phyloP scores from a whole-genome alignment of 116 monocot genomes.

The Iris pallida region DNA sequence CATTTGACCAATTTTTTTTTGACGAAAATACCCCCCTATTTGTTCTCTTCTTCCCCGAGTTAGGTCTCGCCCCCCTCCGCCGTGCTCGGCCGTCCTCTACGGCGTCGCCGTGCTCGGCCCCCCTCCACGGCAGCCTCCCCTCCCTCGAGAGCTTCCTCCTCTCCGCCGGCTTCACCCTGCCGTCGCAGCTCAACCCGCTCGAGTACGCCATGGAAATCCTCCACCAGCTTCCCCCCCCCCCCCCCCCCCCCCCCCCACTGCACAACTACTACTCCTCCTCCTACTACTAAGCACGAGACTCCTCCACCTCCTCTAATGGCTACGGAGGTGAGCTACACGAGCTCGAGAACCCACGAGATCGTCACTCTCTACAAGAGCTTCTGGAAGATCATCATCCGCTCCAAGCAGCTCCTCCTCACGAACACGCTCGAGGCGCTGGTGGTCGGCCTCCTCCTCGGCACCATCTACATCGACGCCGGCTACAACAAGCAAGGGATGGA shows the following conservation, averaged over 20 bases:
- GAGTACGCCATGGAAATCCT: slow-evolving; percentile 86
- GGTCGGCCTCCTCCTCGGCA: slow-evolving; percentile 75
- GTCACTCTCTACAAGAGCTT: slow-evolving; percentile 43
- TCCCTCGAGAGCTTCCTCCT: slow-evolving; percentile 55
- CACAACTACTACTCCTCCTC: background rate
- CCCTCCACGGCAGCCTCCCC: slow-evolving; percentile 62
- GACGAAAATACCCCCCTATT: too few relatives aligned
- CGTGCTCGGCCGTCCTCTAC: too few relatives aligned
- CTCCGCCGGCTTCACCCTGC: slow-evolving; percentile 46
- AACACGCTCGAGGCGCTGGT: slow-evolving; percentile 69
- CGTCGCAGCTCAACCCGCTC: slow-evolving; percentile 72
- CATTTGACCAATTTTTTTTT: too few relatives aligned
- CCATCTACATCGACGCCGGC: slow-evolving; percentile 62
- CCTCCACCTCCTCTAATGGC: too few relatives aligned
- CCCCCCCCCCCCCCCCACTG: slow-evolving; percentile 9
- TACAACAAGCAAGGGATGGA: slow-evolving; percentile 59
- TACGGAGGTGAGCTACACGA: slow-evolving; percentile 45
- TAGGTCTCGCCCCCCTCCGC: too few relatives aligned
- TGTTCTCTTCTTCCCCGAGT: too few relatives aligned
- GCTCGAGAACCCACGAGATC: slow-evolving; percentile 58
- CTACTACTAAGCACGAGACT: too few relatives aligned
- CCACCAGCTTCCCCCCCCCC: slow-evolving; percentile 42
- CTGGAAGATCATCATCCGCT: slow-evolving; percentile 66
- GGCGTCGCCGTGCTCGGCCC: too few relatives aligned
- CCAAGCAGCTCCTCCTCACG: slow-evolving; percentile 72